Base-by-base conservation (phyloP, 2,329 filamentous ascomycete genomes). In the Teratosphaeria viscida region DNA sequence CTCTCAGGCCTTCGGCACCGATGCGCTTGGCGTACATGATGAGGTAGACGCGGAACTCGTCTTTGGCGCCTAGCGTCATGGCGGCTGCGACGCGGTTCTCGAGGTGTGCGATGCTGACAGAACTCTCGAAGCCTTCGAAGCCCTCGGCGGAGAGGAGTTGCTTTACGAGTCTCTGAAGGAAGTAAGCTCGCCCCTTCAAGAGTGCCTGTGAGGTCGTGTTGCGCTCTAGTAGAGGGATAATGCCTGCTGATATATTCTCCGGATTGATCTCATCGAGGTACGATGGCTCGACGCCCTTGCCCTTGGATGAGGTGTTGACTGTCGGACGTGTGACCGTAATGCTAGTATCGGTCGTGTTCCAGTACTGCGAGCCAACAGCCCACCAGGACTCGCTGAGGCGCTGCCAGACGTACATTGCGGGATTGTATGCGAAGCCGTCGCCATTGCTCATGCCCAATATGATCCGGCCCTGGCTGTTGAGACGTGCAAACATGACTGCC, bases 1-100 rank as follows among this genome's bases (percentile, higher is more conserved):
- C 81, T 66, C 87, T 85, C 57, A 92, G 78, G 0, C 91, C 91
- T 73, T 99, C 95, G 0, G 91, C 90, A 1, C 94, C 94, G 5
- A 99, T 83, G 0, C 94, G 86, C 77, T 96, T 97, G 3, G 92
- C 92, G 70, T 99, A 99, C 91, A 97, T 97, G 69, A 91, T 88
- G n/a, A 99, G 78, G 70, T 97, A 97, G 1, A 96, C 80, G 60
- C 90, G 85, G 76, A 97, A 99, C 72, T 99, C 94, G 60, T 97
- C 92, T 67, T 85, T 88, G 0, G 94, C 88, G 3, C 88, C 89
- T 0, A 99, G 78, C 61, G 90, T 87, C 70, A 95, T 77, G 0
- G 94, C 90, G 3, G 90, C 95, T 2, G 94, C 92, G 54, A 99
- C 86, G 47, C 95, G 85, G 69, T 96, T 97, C 74, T 99, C 94